Evolutionary conservation across 1,139 yeast species (phyloP), one percentile per base, ranked within the genome.

Genomic region (Pichia norvegensis): DNA sequence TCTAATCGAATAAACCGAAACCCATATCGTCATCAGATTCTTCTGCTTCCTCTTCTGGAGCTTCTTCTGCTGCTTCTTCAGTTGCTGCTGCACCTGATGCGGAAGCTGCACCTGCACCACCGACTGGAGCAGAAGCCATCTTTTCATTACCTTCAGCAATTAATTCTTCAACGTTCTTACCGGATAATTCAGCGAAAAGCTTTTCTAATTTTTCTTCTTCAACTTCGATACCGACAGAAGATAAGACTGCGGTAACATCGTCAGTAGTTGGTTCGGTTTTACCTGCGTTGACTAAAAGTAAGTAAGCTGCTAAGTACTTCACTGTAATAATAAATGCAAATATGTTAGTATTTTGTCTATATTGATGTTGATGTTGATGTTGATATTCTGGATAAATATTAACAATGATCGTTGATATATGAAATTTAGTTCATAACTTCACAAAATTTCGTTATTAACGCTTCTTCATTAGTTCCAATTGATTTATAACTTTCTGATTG

Each of bases 251-350:
- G 67, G 82, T 67, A 71, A 84, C 75, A 67, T 81, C 85, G 60
- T 79, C 73, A 61, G 86, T 81, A 58, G 85, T 71, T 73, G 92
- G 90, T 63, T 84, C 59, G 62, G 83, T 68, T 78, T 81, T 81
- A 69, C 92, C 92, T 70, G 90, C 85, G 70, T 84, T 85, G 72
- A 78, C 84, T 72, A 84, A 80, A 72, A 83, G 79, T 72, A 84
- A 78, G 79, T 84, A 84, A 73, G 94, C 90, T 74, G 94, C 92
- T 74, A 84, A 78, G 79, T 84, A 84, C 79, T 82, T 84, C 94
- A 84, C 79, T 74, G 67, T 46, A 42, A n/a, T 16, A 42, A 33
- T 19, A 38, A 8, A 11, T 16, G 19, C 2, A 31, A 16, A 31
- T 31, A 27, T 31, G 35, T 31, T 31, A 31, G 35, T 31, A 31